phyloP scores from a whole-genome alignment of 768 basidiomycete species.

The Mycena kentingensis region DNA sequence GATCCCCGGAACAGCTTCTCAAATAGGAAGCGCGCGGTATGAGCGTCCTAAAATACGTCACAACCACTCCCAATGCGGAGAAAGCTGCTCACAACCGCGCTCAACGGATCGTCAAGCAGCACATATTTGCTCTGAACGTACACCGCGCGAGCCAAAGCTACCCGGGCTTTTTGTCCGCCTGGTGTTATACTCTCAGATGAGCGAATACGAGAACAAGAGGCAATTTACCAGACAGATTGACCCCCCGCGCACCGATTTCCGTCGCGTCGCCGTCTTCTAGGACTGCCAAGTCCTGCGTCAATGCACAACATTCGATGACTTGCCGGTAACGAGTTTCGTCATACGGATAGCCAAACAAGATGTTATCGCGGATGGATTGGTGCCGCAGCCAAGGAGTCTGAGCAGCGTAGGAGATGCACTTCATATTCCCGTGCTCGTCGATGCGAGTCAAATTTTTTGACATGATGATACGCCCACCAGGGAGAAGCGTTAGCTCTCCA shows the following conservation, averaged over 20 bases:
- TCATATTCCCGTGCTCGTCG: conserved; percentile 62
- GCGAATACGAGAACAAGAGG: conserved; percentile 39
- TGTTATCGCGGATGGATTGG: conserved; percentile 77
- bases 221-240: conserved; percentile 79
- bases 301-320: conserved; percentile 83
- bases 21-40: conserved; percentile 62
- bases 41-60: conserved; percentile 50
- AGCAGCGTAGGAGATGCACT: conserved; percentile 71
- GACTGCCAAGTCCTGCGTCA: conserved; percentile 76
- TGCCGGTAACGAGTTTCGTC: conserved; percentile 72
- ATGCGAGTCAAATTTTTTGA: conserved; percentile 59
- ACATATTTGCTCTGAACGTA: conserved; percentile 71
- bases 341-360: conserved; percentile 71
- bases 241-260: conserved; percentile 72
- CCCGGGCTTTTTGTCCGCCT: conserved; percentile 44
- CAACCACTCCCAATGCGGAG: not conserved
- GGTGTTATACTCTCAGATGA: not conserved
- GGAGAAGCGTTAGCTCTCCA: conserved; percentile 66
- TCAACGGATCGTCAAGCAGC: conserved; percentile 75
- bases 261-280: conserved; percentile 85
- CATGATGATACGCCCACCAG: conserved; percentile 59
- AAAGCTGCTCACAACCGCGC: conserved; percentile 64
- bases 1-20: conserved; percentile 67
- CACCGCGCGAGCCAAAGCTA: conserved; percentile 79
- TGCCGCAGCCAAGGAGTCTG: conserved; percentile 73